Evolutionary conservation across 2,329 filamentous ascomycete species (phyloP), one percentile per base, ranked within the genome.

Genomic region (Dendrostoma leiphaemia): DNA sequence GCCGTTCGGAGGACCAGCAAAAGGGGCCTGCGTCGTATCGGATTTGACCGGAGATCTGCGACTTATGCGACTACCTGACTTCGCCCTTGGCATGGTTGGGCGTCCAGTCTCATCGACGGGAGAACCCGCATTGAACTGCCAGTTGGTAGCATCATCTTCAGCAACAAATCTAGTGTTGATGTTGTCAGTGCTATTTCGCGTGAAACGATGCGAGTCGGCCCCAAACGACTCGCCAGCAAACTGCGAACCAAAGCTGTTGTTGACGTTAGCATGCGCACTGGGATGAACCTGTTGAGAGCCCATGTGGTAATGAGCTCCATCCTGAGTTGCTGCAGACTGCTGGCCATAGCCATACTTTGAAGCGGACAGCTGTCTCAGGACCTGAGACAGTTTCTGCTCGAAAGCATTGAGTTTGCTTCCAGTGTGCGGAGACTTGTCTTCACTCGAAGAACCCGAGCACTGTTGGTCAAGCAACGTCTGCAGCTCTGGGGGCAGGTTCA

Each of bases 131-230:
- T 69, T 81, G 59, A 84, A 84, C 52, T 78, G 71, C 75, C 74
- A 81, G 19, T 65, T 65, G 24, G 69, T 67, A 5, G 70, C 60
- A 40, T 70, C 65, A 19, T 83, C 76, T 13, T 77, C 75, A 4
- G 78, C 71, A 19, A 76, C 76, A 66, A 86, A 86, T 35, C 71
- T 79, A 17, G 83, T 86, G 65, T 83, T 82, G 60, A 86, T 86
- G 48, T 79, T 82, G 53, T 86, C 82, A 19, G 78, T 71, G 61
- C 79, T 85, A 53, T 68, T 77, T 56, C 75, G 76, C 35, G 71
- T 63, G 56, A 83, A 82, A 3, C 66, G 67, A 38, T 71, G 67
- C 32, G 65, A 67, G 19, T 69, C 64, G n/a, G 71, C 63, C 9
- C 69, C 66, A 50, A 75, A 74, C 0, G 70, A 70, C 37, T 77